Conservation (phyloP, 106 monocot species). For the Ottelia alismoides region DNA sequence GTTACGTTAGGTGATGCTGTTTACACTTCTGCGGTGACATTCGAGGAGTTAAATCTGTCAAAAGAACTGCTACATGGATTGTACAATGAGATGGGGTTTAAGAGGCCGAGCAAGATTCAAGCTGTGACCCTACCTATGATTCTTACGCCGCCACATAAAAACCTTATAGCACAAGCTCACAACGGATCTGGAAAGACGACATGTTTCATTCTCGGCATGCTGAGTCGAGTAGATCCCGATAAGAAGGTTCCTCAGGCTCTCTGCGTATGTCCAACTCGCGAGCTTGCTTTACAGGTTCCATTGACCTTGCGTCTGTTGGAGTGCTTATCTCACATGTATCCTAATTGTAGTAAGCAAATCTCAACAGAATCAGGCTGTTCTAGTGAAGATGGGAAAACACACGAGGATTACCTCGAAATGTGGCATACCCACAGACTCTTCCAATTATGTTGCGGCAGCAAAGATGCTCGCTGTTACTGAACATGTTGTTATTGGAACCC, state of each 20-base stretch:
- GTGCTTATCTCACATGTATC: background rate
- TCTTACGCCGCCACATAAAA: constrained; percentile 73
- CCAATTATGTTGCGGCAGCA: constrained; percentile 38
- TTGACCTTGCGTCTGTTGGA: background rate
- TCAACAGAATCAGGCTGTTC: constrained; percentile 70
- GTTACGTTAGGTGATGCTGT: constrained; percentile 70
- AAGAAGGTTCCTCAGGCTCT: constrained; percentile 66
- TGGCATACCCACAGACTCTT: constrained; percentile 59
- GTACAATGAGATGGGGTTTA: constrained; percentile 84
- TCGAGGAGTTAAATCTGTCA: constrained; percentile 74
- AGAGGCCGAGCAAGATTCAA: constrained; percentile 89
- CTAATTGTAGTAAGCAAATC: background rate
- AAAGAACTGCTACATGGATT: constrained; percentile 70
- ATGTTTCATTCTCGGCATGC: constrained; percentile 95
- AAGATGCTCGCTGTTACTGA: constrained; percentile 66
- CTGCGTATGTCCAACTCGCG: constrained; percentile 89
- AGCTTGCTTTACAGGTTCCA: constrained; percentile 64
- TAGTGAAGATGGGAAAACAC: constrained; percentile 79
- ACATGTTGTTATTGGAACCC: constrained; percentile 91
- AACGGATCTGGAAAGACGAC: constrained; percentile 97
- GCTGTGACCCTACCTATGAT: constrained; percentile 92
- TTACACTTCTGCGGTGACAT: constrained; percentile 57
- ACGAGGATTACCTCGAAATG: constrained; percentile 76
- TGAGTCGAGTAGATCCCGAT: constrained; percentile 69
- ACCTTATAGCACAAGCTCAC: constrained; percentile 92